phyloP scores from a whole-genome alignment of 305 asterid species.

The Fraxinus xanthoxyloides region DNA sequence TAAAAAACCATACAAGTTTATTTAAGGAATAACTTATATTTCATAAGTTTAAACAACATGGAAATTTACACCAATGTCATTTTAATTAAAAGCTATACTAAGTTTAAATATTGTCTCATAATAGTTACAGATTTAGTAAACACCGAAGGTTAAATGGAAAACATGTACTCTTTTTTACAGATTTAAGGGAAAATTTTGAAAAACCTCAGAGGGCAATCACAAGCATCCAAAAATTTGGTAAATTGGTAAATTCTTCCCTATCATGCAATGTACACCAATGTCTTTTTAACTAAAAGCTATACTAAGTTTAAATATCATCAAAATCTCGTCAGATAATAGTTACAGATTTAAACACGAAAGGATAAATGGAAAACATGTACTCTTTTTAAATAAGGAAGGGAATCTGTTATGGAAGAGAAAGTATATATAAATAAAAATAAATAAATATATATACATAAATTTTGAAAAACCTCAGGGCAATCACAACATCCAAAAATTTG shows the following conservation, averaged over 20 bases:
- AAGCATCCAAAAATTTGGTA: neutral
- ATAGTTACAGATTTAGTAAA: neutral
- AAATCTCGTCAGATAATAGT: neutral
- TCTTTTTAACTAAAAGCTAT: neutral
- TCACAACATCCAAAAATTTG: neutral
- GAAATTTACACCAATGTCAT: neutral
- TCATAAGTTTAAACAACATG: neutral
- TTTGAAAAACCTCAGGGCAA: neutral
- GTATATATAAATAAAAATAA: too few species aligned
- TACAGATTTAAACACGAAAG: neutral
- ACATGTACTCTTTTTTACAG: neutral
- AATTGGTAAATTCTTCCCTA: neutral
- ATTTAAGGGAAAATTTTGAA: neutral
- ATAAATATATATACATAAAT: neutral
- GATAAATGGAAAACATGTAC: neutral
- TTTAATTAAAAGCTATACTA: neutral
- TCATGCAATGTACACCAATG: neutral
- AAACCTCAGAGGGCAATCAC: neutral
- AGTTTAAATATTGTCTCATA: neutral
- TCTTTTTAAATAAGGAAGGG: neutral
- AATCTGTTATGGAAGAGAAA: neutral
- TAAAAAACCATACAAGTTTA: neutral
- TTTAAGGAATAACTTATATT: neutral
- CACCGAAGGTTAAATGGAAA: neutral
- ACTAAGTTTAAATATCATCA: neutral